A percentile compares a stretch with the other conserved stretches of the same genome.
These are phyloP conservation scores for Stagonosporopsis vannaccii DNA, from an alignment of 2,329 filamentous ascomycete species.

Conservation along the genomic window DNA sequence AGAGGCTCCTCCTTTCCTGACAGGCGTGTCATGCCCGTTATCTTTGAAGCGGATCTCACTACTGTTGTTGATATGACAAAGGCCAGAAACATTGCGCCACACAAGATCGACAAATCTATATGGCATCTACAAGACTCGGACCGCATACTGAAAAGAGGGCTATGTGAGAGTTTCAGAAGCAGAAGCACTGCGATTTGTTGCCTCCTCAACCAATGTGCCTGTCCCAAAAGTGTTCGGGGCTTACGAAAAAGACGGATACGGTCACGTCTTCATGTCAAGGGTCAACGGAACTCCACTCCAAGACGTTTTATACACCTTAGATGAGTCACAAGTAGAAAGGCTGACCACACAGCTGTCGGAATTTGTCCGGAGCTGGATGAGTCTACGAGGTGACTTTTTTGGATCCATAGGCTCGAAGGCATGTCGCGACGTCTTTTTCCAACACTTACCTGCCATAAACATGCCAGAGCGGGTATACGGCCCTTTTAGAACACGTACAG, in stretches of 20 bases:
- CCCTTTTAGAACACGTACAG: constrained; percentile 17
- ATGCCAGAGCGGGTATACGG: constrained; percentile 17
- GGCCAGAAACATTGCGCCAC: constrained; percentile 14
- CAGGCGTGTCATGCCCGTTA: constrained; percentile 7
- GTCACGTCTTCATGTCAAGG: constrained; percentile 26
- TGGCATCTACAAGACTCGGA: constrained; percentile 20
- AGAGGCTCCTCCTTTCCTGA: no score
- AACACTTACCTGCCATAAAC: constrained; percentile 14
- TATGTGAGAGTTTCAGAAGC: constrained; percentile 19
- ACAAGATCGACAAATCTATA: constrained; percentile 19
- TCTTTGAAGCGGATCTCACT: constrained; percentile 15
- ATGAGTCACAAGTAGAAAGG: constrained; percentile 4
- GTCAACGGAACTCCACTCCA: constrained; percentile 17
- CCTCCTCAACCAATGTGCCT: constrained; percentile 19
- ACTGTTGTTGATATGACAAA: constrained; percentile 16
- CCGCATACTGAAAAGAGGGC: constrained; percentile 22
- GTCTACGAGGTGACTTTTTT: constrained; percentile 19
- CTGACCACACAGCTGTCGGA: constrained; percentile 17
- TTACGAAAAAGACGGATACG: constrained; percentile 20
- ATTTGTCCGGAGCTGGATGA: constrained; percentile 14
- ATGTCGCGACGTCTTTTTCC: constrained; percentile 25
- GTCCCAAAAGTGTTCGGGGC: constrained; percentile 26
- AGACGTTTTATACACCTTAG: constrained; percentile 8
- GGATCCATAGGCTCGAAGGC: constrained; percentile 19
- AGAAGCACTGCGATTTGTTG: constrained; percentile 24